Percentiles rank a stretch among this genome's conserved stretches.
These are phyloP conservation scores for Yamadazyma sp. DNA, from an alignment of 805 yeast genomes.

Conservation along the genomic window DNA sequence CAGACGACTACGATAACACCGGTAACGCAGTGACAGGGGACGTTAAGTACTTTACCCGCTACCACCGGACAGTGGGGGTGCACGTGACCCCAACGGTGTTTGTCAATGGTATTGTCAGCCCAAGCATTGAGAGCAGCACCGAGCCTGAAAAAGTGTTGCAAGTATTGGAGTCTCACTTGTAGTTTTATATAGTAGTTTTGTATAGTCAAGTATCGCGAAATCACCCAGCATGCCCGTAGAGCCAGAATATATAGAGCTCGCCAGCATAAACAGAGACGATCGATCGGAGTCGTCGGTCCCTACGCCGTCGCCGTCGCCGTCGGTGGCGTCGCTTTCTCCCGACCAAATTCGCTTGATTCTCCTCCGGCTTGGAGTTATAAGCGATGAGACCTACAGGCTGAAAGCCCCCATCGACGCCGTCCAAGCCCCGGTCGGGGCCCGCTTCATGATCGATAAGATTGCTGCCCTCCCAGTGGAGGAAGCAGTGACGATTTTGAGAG, in stretches of 20 bases:
- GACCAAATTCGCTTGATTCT: constrained; percentile 19
- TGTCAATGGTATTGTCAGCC: constrained; percentile 64
- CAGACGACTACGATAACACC: constrained; percentile 41
- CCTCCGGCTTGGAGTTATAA: constrained; percentile 23
- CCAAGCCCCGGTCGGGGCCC: constrained; percentile 14
- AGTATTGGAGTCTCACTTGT: constrained; percentile 31
- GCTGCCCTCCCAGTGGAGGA: constrained; percentile 20
- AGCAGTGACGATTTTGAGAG: constrained; percentile 34
- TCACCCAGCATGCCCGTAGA: neutral
- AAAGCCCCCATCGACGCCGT: constrained; percentile 10
- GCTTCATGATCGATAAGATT: constrained; percentile 33
- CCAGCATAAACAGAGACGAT: constrained; percentile 1
- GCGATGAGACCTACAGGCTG: constrained; percentile 20
- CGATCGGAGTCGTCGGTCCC: neutral
- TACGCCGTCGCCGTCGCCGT: neutral
- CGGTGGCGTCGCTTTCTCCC: neutral
- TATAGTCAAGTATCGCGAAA: neutral
- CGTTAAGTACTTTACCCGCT: constrained; percentile 69
- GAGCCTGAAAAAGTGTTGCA: constrained; percentile 45
- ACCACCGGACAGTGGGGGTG: constrained; percentile 72
- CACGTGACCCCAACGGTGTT: constrained; percentile 84
- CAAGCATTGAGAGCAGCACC: constrained; percentile 62
- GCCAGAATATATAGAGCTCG: constrained; percentile 14
- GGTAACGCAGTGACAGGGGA: constrained; percentile 64
- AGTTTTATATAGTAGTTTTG: constrained; percentile 5